Percentiles rank a stretch among this genome's conserved stretches.
Evolutionary conservation across 140 eudicot species (phyloP).

Genomic region (Flaveria floridana): DNA sequence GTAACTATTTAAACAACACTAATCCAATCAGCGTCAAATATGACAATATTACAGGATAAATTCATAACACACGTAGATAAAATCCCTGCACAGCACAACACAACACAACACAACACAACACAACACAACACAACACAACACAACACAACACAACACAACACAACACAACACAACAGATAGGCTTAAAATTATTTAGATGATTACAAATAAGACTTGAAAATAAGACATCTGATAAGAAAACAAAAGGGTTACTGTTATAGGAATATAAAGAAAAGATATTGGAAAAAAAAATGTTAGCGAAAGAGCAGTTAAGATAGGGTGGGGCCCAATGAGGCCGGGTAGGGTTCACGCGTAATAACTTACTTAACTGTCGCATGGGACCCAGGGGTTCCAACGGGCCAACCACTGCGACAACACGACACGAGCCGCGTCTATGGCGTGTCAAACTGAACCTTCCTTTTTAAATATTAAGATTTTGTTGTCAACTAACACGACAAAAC

Average conservation of each 20-base stretch:
- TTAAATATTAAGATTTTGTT: constrained; percentile 25
- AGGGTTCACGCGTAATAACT: constrained; percentile 44
- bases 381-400: constrained; percentile 35
- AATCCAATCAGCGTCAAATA: no score
- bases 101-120: no score
- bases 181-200: neutral
- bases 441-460: constrained; percentile 37
- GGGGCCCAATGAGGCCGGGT: constrained; percentile 3
- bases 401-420: constrained; percentile 41
- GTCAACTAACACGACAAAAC: constrained; percentile 36
- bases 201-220: neutral
- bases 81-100: no score
- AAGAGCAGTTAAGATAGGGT: constrained; percentile 37
- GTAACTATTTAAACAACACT: no score
- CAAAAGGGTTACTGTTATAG: neutral
- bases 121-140: no score
- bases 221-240: neutral
- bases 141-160: no score
- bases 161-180: no score
- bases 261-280: neutral
- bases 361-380: constrained; percentile 47
- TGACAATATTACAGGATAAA: no score
- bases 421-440: constrained; percentile 38
- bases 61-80: no score
- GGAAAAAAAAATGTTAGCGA: neutral